These are phyloP conservation scores for Buddleja alternifolia DNA, from an alignment of 257 asterid genomes.

Conservation along the genomic window DNA sequence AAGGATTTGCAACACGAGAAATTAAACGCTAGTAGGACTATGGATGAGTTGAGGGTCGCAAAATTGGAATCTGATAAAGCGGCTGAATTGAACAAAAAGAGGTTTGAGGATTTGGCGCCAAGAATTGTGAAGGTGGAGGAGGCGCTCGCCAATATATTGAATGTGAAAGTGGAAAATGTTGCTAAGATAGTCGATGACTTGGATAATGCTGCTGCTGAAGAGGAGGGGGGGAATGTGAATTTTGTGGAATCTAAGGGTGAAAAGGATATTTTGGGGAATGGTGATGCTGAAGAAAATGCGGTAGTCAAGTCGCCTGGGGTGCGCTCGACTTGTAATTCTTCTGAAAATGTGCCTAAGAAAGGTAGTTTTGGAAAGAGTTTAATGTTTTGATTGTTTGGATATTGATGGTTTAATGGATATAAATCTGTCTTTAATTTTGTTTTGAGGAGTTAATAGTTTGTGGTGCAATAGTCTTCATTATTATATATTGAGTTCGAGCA, in stretches of 20 bases:
- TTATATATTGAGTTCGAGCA: background rate
- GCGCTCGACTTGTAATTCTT: background rate
- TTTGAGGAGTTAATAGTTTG: background rate
- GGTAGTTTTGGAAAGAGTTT: background rate
- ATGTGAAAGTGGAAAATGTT: constrained; percentile 30
- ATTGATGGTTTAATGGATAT: constrained; percentile 2
- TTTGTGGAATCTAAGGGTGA: background rate
- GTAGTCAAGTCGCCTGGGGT: background rate
- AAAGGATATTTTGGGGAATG: background rate
- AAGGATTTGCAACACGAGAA: constrained; percentile 26
- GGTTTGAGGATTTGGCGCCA: constrained; percentile 14
- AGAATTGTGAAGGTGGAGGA: constrained; percentile 29
- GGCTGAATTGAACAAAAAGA: constrained; percentile 8
- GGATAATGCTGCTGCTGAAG: background rate
- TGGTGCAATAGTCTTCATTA: background rate
- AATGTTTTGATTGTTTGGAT: background rate
- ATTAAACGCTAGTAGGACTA: constrained; percentile 1
- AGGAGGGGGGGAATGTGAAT: background rate
- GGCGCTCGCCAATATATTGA: constrained; percentile 21
- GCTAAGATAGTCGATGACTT: background rate
- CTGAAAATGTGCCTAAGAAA: constrained; percentile 16
- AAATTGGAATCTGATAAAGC: constrained; percentile 21
- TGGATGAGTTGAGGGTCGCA: constrained; percentile 17
- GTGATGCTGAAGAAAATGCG: background rate
- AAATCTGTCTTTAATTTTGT: background rate